Conservation (phyloP, 2,329 filamentous ascomycete genomes). For the Aspergillus transmontanensis region DNA sequence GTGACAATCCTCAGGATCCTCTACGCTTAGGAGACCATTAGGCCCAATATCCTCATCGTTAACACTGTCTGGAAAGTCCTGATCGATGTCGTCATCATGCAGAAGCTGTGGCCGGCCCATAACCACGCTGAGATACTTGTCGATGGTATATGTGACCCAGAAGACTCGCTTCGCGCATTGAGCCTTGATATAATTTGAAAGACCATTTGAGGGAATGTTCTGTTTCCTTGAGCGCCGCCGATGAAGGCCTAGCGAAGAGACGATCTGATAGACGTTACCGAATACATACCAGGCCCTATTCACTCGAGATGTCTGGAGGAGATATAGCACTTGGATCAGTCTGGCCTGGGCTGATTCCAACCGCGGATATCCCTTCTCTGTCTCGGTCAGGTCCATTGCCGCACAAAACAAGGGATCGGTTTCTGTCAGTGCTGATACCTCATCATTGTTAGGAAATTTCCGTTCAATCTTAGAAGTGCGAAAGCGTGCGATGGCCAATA, state of each 20-base stretch:
- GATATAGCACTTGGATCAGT: slow-evolving; percentile 48
- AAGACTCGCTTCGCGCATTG: slow-evolving; percentile 58
- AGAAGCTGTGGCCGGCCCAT: slow-evolving; percentile 60
- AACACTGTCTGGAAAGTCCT: slow-evolving; percentile 52
- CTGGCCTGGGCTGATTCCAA: slow-evolving; percentile 48
- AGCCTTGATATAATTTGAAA: slow-evolving; percentile 25
- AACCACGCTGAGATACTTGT: slow-evolving; percentile 61
- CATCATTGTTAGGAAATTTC: not conserved
- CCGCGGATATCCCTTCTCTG: slow-evolving; percentile 43
- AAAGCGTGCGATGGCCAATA: slow-evolving; percentile 56
- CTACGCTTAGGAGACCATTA: slow-evolving; percentile 30
- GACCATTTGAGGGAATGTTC: slow-evolving; percentile 16
- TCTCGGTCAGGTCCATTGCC: slow-evolving; percentile 36
- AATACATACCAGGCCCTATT: slow-evolving; percentile 54
- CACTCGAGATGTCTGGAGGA: slow-evolving; percentile 49
- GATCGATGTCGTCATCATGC: slow-evolving; percentile 63
- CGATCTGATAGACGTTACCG: slow-evolving; percentile 46
- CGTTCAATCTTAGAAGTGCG: slow-evolving; percentile 17
- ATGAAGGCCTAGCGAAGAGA: slow-evolving; percentile 30
- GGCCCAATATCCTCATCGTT: slow-evolving; percentile 57
- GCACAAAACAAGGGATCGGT: slow-evolving; percentile 18
- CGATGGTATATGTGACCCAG: slow-evolving; percentile 60
- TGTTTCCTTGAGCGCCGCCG: slow-evolving; percentile 18
- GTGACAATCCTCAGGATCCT: slow-evolving; percentile 26
- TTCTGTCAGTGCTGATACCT: not conserved